Evolutionary conservation across 257 asterid genomes (phyloP).

Genomic region (Ajuga chamaepitys): DNA sequence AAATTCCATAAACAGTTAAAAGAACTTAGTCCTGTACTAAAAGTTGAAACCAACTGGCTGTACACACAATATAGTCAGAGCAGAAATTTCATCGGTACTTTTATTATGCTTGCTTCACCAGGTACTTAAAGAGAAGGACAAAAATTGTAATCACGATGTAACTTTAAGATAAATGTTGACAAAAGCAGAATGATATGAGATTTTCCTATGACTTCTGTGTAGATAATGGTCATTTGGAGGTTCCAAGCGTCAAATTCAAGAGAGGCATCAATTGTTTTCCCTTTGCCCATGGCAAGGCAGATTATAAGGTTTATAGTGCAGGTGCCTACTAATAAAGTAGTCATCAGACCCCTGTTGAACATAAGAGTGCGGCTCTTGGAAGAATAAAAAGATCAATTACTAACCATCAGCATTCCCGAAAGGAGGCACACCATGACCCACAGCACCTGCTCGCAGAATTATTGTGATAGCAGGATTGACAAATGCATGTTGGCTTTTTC

Average conservation of each 20-base stretch:
- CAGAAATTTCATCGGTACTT: not conserved
- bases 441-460: slow-evolving; percentile 77
- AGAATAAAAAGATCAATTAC: slow-evolving; percentile 22
- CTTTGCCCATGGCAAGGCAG: slow-evolving; percentile 6
- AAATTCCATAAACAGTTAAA: not conserved
- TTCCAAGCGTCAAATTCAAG: slow-evolving; percentile 15
- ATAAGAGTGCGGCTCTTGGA: not conserved
- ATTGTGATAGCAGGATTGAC: slow-evolving; percentile 84
- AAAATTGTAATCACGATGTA: slow-evolving; percentile 4
- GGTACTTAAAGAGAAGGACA: not conserved
- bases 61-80: not conserved
- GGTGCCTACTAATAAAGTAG: slow-evolving; percentile 7
- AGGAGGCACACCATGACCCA: slow-evolving; percentile 92
- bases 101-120: not conserved
- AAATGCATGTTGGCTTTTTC: slow-evolving; percentile 84
- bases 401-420: slow-evolving; percentile 81
- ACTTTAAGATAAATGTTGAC: not conserved
- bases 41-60: slow-evolving; percentile 2
- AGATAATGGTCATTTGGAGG: not conserved
- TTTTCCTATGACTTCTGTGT: not conserved
- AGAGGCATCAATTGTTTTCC: not conserved
- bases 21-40: not conserved
- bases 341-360: not conserved
- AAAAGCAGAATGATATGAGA: not conserved
- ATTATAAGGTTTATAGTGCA: slow-evolving; percentile 1